Conservation (phyloP, 306 rosid species). For the peach (Prunus persica) region Prunus_persica_NCBIv2 NC_034014.1:13418001-13418500, state of each 20-base stretch:
- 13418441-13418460: slow-evolving; percentile 69
- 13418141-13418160: too few relatives aligned
- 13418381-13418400: slow-evolving; percentile 73
- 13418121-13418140: too few relatives aligned
- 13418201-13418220: not conserved
- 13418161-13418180: too few relatives aligned
- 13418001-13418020: too few relatives aligned
- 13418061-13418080: too few relatives aligned
- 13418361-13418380: slow-evolving; percentile 61
- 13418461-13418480: slow-evolving; percentile 54
- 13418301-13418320: not conserved
- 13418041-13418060: too few relatives aligned
- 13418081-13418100: too few relatives aligned
- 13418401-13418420: slow-evolving; percentile 94
- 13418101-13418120: too few relatives aligned
- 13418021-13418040: too few relatives aligned
- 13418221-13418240: not conserved
- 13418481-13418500: slow-evolving; percentile 67
- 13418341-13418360: slow-evolving; percentile 74
- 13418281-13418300: not conserved
- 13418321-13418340: not conserved
- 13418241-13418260: not conserved
- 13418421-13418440: slow-evolving; percentile 67
- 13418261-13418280: not conserved
- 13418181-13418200: too few relatives aligned